Conservation (phyloP, 306 rosid genomes). For the Dryas octopetala region DNA sequence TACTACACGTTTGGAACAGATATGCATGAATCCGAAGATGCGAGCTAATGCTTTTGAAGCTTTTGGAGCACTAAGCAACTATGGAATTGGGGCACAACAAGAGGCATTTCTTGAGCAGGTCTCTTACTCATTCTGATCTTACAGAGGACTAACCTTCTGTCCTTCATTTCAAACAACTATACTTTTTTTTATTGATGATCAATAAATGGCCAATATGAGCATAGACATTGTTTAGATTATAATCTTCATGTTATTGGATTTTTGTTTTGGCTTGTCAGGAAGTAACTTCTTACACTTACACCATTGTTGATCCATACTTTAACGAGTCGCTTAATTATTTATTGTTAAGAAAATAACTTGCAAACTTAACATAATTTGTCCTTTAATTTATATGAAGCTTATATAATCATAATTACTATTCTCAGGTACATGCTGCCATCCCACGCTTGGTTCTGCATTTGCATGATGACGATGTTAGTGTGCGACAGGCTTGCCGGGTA, state of each 20-base stretch:
- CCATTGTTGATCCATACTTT: neutral
- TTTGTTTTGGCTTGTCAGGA: neutral
- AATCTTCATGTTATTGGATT: neutral
- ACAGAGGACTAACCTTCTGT: neutral
- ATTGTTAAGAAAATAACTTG: neutral
- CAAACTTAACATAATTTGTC: neutral
- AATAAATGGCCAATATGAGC: neutral
- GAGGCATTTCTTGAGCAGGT: constrained; percentile 97
- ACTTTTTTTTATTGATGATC: neutral
- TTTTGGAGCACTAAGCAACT: constrained; percentile 80
- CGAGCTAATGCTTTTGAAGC: constrained; percentile 90
- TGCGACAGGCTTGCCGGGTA: constrained; percentile 97
- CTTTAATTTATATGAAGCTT: neutral
- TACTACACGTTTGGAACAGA: constrained; percentile 40
- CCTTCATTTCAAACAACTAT: neutral
- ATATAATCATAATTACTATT: neutral
- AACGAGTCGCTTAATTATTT: neutral
- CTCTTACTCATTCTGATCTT: constrained; percentile 20
- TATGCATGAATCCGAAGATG: constrained; percentile 67
- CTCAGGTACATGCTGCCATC: constrained; percentile 76
- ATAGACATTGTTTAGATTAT: neutral
- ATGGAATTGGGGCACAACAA: constrained; percentile 60
- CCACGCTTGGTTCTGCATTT: constrained; percentile 91
- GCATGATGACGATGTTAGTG: constrained; percentile 71
- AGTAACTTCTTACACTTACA: neutral